Conservation (phyloP, 345 rosid genomes). For the Salix udensis region DNA sequence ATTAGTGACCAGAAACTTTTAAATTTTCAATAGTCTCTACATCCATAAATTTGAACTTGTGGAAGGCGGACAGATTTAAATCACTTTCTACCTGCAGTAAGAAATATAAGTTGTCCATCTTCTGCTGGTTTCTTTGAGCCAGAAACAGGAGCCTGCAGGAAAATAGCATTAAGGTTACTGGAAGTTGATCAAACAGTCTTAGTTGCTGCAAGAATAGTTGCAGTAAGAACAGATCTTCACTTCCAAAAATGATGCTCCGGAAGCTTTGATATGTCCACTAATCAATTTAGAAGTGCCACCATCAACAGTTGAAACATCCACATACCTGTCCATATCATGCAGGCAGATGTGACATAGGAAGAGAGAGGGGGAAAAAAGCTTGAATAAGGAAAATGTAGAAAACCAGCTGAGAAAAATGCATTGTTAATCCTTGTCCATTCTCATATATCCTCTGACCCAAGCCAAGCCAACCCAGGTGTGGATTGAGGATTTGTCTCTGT, state of each 20-base stretch:
- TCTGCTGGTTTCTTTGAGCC: slow-evolving; percentile 94
- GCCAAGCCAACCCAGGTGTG: background rate
- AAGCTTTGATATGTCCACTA: slow-evolving; percentile 47
- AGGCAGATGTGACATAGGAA: background rate
- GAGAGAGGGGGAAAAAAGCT: background rate
- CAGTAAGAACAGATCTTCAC: slow-evolving; percentile 30
- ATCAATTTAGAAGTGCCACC: slow-evolving; percentile 70
- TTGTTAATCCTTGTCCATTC: background rate
- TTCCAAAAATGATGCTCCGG: slow-evolving; percentile 82
- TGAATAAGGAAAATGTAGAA: background rate
- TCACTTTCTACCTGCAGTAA: slow-evolving; percentile 64
- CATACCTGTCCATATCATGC: slow-evolving; percentile 50
- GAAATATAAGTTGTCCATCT: slow-evolving; percentile 84
- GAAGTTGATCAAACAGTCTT: slow-evolving; percentile 1
- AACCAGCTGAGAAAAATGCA: background rate
- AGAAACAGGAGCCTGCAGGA: slow-evolving; percentile 83
- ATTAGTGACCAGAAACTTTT: background rate
- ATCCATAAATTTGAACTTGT: background rate
- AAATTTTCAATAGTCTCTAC: slow-evolving; percentile 1
- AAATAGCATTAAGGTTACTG: background rate
- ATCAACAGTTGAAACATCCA: slow-evolving; percentile 91
- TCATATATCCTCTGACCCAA: background rate
- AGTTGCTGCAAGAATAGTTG: background rate
- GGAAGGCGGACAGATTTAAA: background rate
- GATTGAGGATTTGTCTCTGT: background rate